Base-by-base conservation (phyloP, 768 basidiomycete species). In the Favolaschia claudopus region DNA sequence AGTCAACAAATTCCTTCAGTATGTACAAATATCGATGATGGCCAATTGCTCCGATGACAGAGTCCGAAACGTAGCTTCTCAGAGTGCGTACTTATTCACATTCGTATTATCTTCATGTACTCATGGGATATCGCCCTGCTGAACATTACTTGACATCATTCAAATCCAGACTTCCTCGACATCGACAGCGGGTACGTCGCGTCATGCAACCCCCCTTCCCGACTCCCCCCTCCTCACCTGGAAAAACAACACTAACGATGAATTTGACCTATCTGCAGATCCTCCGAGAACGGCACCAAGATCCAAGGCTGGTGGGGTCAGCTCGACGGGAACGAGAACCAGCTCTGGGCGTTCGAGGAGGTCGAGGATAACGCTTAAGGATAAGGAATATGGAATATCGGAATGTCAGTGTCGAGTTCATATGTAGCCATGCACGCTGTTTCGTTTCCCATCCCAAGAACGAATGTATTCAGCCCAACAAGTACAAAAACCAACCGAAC, bases 271-370 rank as follows among this genome's bases (percentile, higher is more conserved):
- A 37, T n/a, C 54, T 45, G 25, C 45, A 56, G 46, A n/a, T 56
- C 55, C 29, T 32, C 44, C 22, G 38, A 12, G 29, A 48, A 56
- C 22, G 55, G 7, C 29, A 48, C 55, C 45, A 56, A 56, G 25
- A 42, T 56, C 31, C 55, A 56, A 38, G 55, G 55, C 46, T 56
- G 55, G 55, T 47, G 46, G 38, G 45, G 54, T 24, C 19, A 14
- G 45, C 45, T 56, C 28, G 46, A 56, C 39, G 55, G 55, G 38
- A 56, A 56, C 38, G 46, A 56, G 55, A 56, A 56, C 46, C 55
- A 56, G 46, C 55, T 56, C 33, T 56, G 55, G 55, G 52, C 52
- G 43, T 54, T 54, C 42, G 28, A 36, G n/a, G n/a, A n/a, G n/a
- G n/a, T n/a, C n/a, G n/a, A n/a, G n/a, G n/a, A n/a, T n/a, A n/a